Evolutionary conservation across 2,329 filamentous ascomycete species (phyloP), one percentile per base, ranked within the genome.

Genomic region (Trichophyton mentagrophytes): DNA sequence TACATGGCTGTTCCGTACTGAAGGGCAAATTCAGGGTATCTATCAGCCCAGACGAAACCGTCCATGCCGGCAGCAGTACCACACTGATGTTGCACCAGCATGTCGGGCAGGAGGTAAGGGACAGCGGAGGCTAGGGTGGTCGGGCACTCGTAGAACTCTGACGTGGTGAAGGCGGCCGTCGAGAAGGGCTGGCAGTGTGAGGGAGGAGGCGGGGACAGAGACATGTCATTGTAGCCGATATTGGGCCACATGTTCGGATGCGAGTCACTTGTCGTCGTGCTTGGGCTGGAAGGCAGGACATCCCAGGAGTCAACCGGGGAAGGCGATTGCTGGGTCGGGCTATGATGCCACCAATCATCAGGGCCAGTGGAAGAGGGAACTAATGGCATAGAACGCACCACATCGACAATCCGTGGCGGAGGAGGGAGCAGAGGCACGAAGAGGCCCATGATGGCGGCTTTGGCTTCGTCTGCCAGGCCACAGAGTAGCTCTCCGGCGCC

Each of bases 401-500:
- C 85, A 73, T 96, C 90, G 73, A 96, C 85, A 66, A 95, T 85
- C 73, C 89, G 87, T 59, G 91, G 92, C 67, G 90, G 90, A 58
- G 88, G 91, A 63, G 95, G 83, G 65, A 97, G 81, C 61, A 95
- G 85, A 74, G 91, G 85, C 64, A 83, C 88, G 80, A 96, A 90
- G 70, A 97, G 81, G 68, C 82, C 84, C 79, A 88, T 82, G 76
- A 99, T 87, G 72, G 83, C 86, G 70, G 80, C 85, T 83, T 96
- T 96, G 75, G 96, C 92, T 68, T 96, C 90, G 67, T 96, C 90
- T 71, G 89, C 90, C 77, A 89, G 89, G 66, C 91, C 91, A 70
- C 88, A 87, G 63, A 97, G 84, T 66, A 99, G 81, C 78, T 99
- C 93, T 65, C 93, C 93, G 56, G 88, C 89, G 64, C 93, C 93